Base-by-base conservation (phyloP, 2,329 filamentous ascomycete species). In the Stachybotrys echinatus region DNA sequence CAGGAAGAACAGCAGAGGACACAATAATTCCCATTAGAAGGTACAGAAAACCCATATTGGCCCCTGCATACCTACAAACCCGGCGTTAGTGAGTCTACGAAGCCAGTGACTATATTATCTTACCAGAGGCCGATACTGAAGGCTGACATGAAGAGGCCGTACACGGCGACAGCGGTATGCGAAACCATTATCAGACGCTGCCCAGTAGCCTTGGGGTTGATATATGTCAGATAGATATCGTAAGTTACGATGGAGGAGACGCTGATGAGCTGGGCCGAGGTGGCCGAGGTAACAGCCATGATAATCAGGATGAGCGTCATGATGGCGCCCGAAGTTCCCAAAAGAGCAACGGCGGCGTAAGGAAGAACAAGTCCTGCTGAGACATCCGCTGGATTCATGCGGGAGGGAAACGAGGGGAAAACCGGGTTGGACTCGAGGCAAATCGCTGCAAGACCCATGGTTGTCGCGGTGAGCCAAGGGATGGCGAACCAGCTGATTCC, bases 1-100 rank as follows among this genome's bases (percentile, higher is more conserved):
- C 88, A 0, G 90, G 90, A 18, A 95, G 76, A 5, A 94, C 89
- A 4, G 88, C 89, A 0, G 87, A 81, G 1, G 85, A 89, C 63
- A 95, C 92, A 59, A 95, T 88, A 46, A 90, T 87, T 14, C 90
- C 90, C 90, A 95, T 95, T 61, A 95, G 80, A 8, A 95, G 74
- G 64, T 92, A 94, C 8, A 94, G 76, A 59, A 91, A 92, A 19
- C 89, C 89, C 88, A 95, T 92, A 14, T 81, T 85, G 53, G 95
- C 87, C 20, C 85, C 84, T 8, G 80, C 83, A 56, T 87, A 86
- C n/a, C n/a, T n/a, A n/a, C n/a, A n/a, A n/a, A n/a, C n/a, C n/a
- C n/a, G n/a, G n/a, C n/a, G n/a, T n/a, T n/a, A n/a, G n/a, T n/a
- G n/a, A n/a, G n/a, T n/a, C n/a, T n/a, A n/a, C n/a, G n/a, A n/a